Evolutionary conservation across 2,329 filamentous ascomycete genomes (phyloP).

Genomic region (Sporothrix curviconia): DNA sequence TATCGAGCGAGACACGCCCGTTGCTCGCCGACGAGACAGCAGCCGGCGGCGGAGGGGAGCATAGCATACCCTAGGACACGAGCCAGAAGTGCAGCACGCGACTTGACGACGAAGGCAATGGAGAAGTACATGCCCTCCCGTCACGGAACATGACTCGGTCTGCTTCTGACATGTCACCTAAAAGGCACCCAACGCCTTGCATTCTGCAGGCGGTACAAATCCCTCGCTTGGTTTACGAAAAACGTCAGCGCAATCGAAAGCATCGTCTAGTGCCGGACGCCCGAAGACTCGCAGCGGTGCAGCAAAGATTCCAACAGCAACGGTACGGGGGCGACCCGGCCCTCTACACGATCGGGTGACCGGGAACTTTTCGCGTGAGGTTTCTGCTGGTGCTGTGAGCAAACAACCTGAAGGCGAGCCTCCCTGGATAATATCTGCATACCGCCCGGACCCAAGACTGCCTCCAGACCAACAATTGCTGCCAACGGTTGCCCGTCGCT

Average conservation of each 20-base stretch:
- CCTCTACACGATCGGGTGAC: conserved; percentile 57
- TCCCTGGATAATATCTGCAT: conserved; percentile 90
- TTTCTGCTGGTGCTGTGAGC: conserved; percentile 35
- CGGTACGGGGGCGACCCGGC: conserved; percentile 47
- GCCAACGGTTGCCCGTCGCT: conserved; percentile 81
- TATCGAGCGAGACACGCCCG: conserved; percentile 66
- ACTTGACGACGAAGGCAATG: neutral
- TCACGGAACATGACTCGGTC: conserved; percentile 25
- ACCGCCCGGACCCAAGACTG: conserved; percentile 88
- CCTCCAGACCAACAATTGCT: conserved; percentile 94
- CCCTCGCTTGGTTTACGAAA: conserved; percentile 30
- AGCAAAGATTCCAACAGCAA: conserved; percentile 39
- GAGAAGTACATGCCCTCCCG: neutral
- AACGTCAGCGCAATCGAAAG: conserved; percentile 33
- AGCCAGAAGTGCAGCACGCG: conserved; percentile 62
- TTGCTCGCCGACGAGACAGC: conserved; percentile 54
- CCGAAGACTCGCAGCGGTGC: conserved; percentile 56
- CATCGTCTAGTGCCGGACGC: conserved; percentile 38
- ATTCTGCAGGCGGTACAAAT: neutral
- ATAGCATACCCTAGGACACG: conserved; percentile 56
- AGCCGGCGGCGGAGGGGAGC: conserved; percentile 48
- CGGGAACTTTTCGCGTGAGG: conserved; percentile 45
- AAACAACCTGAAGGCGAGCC: conserved; percentile 87
- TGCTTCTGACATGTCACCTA: conserved; percentile 47
- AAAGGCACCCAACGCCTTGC: conserved; percentile 34